Conservation (phyloP, 2,329 filamentous ascomycete species). For the Trichoderma citrinoviride region DNA sequence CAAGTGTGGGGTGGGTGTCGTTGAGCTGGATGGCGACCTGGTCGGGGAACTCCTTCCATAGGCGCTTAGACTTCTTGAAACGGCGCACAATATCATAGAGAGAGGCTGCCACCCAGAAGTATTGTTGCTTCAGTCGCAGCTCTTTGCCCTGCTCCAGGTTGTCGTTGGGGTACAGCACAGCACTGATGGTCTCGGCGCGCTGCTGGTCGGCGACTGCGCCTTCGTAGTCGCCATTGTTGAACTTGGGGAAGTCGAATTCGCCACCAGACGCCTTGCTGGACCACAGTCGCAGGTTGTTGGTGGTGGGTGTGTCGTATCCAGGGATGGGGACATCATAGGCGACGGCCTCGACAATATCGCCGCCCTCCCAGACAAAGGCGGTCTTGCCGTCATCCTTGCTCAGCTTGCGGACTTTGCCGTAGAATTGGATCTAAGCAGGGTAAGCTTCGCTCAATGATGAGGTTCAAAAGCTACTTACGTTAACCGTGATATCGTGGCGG, state of each 20-base stretch:
- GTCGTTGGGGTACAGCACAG: conserved; percentile 95
- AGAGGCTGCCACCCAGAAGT: conserved; percentile 99
- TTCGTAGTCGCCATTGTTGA: conserved; percentile 98
- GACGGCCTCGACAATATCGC: conserved; percentile 86
- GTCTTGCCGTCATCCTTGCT: conserved; percentile 74
- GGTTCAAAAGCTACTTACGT: conserved; percentile 49
- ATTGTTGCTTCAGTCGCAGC: conserved; percentile 96
- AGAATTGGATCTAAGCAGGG: conserved; percentile 74
- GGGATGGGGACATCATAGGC: conserved; percentile 93
- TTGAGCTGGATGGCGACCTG: conserved; percentile 98
- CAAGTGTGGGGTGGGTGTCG: conserved; percentile 94
- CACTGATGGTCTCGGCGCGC: conserved; percentile 97
- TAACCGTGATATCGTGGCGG: conserved; percentile 89
- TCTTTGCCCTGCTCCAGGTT: conserved; percentile 96
- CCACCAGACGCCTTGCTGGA: conserved; percentile 95
- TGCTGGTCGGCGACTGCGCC: conserved; percentile 98
- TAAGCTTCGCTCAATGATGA: background rate
- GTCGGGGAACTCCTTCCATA: conserved; percentile 89
- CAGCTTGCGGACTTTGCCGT: conserved; percentile 76
- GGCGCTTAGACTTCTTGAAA: conserved; percentile 94
- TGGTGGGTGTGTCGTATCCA: conserved; percentile 83
- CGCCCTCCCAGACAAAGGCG: conserved; percentile 79
- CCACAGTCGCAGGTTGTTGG: conserved; percentile 96
- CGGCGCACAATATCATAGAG: conserved; percentile 93
- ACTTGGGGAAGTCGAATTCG: conserved; percentile 99